phyloP scores from a whole-genome alignment of 2,329 filamentous ascomycete species.

The Geoglossum cookeanum region DNA sequence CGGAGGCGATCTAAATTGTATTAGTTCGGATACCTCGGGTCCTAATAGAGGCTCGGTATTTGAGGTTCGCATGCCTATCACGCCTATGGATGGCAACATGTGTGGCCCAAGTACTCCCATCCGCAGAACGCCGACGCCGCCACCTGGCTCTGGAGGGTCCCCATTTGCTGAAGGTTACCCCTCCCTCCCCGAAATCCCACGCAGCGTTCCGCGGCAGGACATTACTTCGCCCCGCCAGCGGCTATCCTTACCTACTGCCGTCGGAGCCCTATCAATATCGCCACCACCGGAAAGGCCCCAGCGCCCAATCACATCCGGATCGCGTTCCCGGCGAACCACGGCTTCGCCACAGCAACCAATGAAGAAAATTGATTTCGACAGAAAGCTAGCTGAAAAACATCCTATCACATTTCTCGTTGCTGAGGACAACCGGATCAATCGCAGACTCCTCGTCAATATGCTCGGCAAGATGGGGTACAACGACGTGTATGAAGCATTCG shows the following conservation, averaged over 20 bases:
- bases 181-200: neutral
- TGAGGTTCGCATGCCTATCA: conserved; percentile 44
- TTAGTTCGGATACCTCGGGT: conserved; percentile 41
- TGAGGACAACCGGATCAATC: conserved; percentile 56
- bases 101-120: conserved; percentile 32
- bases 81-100: conserved; percentile 25
- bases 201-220: neutral
- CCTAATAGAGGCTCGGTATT: conserved; percentile 46
- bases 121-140: conserved; percentile 23
- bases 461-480: conserved; percentile 47
- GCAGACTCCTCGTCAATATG: conserved; percentile 46
- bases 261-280: conserved; percentile 6
- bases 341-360: neutral
- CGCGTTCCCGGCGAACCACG: neutral
- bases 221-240: neutral
- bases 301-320: neutral
- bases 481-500: conserved; percentile 43
- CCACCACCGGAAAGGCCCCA: conserved; percentile 8
- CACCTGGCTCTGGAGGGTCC: conserved; percentile 10
- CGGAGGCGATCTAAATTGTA: conserved; percentile 46
- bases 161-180: neutral
- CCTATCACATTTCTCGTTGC: conserved; percentile 51
- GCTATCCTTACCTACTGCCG: conserved; percentile 5
- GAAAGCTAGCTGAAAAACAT: conserved; percentile 35
- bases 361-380: conserved; percentile 26